These are phyloP conservation scores for Rhododendron ferrugineum DNA, from an alignment of 148 eudicot genomes.

Conservation along the genomic window DNA sequence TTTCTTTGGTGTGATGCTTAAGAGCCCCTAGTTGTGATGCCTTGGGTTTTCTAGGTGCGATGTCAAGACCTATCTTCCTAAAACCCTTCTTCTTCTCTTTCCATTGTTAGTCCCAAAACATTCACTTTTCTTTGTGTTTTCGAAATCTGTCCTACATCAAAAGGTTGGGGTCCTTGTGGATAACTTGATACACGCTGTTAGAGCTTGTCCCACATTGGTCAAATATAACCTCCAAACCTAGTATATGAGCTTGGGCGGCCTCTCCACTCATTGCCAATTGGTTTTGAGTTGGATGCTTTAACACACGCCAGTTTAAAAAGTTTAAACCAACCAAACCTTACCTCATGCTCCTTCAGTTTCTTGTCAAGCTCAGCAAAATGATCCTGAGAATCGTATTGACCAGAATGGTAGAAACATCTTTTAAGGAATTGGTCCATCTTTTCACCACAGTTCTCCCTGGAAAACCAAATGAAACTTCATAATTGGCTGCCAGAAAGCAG, in stretches of 20 bases:
- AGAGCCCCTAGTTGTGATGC: no score
- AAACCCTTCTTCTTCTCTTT: no score
- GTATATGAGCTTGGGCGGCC: no score
- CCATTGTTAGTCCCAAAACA: no score
- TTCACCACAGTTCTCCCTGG: slow-evolving; percentile 79
- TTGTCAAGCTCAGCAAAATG: slow-evolving; percentile 65
- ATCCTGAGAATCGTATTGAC: slow-evolving; percentile 73
- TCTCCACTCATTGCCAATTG: no score
- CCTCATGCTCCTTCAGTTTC: slow-evolving; percentile 87
- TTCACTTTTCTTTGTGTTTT: no score
- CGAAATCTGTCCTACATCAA: neutral
- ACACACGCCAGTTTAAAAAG: neutral
- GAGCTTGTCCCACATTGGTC: no score
- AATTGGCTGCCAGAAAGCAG: neutral
- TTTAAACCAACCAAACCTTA: slow-evolving; percentile 12
- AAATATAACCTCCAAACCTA: no score
- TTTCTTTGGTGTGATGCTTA: no score
- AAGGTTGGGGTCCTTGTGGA: neutral
- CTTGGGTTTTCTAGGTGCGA: no score
- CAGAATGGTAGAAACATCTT: slow-evolving; percentile 86
- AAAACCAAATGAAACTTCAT: slow-evolving; percentile 8
- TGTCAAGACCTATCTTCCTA: no score
- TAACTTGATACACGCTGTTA: neutral
- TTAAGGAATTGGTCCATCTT: slow-evolving; percentile 88
- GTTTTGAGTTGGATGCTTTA: no score